Percentiles rank a stretch among this genome's conserved stretches.
phyloP scores from a whole-genome alignment of 371 early-diverging fungal genomes.

The Blakeslea trispora region DNA sequence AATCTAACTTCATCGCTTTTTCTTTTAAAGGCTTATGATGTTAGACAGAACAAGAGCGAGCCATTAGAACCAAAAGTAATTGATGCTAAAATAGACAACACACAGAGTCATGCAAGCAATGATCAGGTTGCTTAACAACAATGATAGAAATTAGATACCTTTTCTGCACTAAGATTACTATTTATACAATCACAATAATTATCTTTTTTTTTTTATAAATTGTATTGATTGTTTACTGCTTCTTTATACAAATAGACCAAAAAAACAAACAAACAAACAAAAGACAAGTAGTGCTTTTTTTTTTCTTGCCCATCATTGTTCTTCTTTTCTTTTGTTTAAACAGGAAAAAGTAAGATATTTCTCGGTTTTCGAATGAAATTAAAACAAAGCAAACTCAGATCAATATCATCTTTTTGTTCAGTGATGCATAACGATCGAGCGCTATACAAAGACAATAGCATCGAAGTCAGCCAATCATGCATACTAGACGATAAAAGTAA shows the following conservation, averaged over 20 bases:
- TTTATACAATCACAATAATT: slow-evolving; percentile 2
- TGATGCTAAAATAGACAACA: slow-evolving; percentile 17
- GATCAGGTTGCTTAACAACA: slow-evolving; percentile 10
- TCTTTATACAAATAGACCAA: slow-evolving; percentile 2
- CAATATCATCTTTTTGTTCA: not conserved
- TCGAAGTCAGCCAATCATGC: no score
- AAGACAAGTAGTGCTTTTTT: not conserved
- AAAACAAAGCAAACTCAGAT: not conserved
- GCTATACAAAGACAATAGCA: no score
- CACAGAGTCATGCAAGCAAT: slow-evolving; percentile 5
- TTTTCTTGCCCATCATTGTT: not conserved
- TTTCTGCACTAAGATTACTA: no score
- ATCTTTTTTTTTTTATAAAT: not conserved
- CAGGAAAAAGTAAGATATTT: no score
- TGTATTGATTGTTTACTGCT: not conserved
- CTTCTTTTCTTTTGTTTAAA: slow-evolving; percentile 22
- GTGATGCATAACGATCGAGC: no score
- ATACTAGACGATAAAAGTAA: slow-evolving; percentile 7
- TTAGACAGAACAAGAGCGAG: slow-evolving; percentile 6
- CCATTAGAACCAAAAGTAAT: slow-evolving; percentile 5
- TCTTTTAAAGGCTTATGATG: slow-evolving; percentile 18
- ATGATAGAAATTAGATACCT: not conserved
- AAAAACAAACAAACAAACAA: not conserved
- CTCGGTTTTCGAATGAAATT: no score
- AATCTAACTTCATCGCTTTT: no score